A percentile compares a stretch with the other conserved stretches of the same genome.
Conservation (phyloP, 2,329 filamentous ascomycete species). For the Ophiostoma perfectum region DNA sequence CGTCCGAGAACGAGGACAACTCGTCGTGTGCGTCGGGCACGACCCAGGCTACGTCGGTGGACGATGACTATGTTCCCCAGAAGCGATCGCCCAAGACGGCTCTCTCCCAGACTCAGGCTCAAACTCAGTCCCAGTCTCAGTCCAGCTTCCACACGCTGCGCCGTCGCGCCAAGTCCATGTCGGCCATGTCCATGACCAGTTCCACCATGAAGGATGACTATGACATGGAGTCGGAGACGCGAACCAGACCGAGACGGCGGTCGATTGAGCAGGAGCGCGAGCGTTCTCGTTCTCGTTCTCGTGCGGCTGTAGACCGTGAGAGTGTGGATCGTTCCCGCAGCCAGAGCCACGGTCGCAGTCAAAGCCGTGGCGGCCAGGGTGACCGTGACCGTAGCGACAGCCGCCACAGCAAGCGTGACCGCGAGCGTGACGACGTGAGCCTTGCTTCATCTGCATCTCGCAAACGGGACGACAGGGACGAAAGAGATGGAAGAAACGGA, state of each 20-base stretch:
- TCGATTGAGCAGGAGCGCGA: neutral
- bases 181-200: neutral
- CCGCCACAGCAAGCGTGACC: neutral
- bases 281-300: neutral
- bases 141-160: slow-evolving; percentile 3
- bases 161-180: slow-evolving; percentile 8
- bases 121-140: neutral
- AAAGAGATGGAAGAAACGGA: neutral
- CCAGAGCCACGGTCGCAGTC: neutral
- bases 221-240: neutral
- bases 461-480: neutral
- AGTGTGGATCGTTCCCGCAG: neutral
- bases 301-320: no score
- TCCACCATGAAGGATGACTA: neutral
- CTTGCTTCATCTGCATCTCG: neutral
- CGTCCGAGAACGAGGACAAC: slow-evolving; percentile 21
- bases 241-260: neutral
- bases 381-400: neutral
- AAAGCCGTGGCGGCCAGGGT: neutral
- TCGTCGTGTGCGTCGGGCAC: slow-evolving; percentile 23
- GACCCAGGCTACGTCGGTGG: slow-evolving; percentile 25
- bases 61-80: slow-evolving; percentile 14
- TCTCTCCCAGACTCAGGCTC: neutral
- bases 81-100: slow-evolving; percentile 12
- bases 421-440: neutral